A percentile compares a stretch with the other conserved stretches of the same genome.
Conservation (phyloP, 371 early-diverging fungal genomes). For the Nosema muscidifuracis region DNA sequence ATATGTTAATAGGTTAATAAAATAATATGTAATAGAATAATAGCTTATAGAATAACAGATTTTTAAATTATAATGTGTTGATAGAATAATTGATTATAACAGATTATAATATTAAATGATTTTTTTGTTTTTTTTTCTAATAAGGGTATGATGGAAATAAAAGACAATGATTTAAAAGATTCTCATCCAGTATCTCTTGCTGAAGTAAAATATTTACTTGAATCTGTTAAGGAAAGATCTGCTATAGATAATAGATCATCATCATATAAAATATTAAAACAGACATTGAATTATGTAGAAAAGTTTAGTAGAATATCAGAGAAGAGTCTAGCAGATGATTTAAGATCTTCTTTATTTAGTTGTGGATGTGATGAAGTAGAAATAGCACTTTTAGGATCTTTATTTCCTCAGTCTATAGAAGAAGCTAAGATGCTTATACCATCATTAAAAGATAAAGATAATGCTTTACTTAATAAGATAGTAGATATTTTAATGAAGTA, state of each 20-base stretch:
- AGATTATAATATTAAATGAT: no score
- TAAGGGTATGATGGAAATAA: not conserved
- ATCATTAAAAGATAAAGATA: slow-evolving; percentile 27
- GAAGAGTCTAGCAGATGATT: slow-evolving; percentile 33
- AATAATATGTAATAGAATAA: no score
- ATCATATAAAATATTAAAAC: slow-evolving; percentile 40
- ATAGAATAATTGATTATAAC: no score
- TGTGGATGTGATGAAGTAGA: slow-evolving; percentile 41
- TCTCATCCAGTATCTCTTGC: slow-evolving; percentile 36
- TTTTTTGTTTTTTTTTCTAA: not conserved
- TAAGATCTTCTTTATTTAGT: slow-evolving; percentile 31
- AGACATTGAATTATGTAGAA: slow-evolving; percentile 44
- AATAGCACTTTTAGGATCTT: slow-evolving; percentile 35
- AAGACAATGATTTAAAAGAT: slow-evolving; percentile 15
- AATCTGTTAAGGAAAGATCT: slow-evolving; percentile 30
- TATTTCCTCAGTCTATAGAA: slow-evolving; percentile 54
- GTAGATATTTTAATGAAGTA: slow-evolving; percentile 30
- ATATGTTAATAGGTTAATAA: no score
- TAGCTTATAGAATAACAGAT: no score
- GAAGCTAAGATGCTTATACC: slow-evolving; percentile 49
- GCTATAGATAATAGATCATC: slow-evolving; percentile 25
- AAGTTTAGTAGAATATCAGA: slow-evolving; percentile 46
- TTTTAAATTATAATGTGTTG: no score
- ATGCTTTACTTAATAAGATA: slow-evolving; percentile 24
- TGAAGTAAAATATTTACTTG: slow-evolving; percentile 42